Percentiles rank a stretch among this genome's conserved stretches.
Conservation (phyloP, 2,329 filamentous ascomycete species). For the Hypoxylon sp. region DNA sequence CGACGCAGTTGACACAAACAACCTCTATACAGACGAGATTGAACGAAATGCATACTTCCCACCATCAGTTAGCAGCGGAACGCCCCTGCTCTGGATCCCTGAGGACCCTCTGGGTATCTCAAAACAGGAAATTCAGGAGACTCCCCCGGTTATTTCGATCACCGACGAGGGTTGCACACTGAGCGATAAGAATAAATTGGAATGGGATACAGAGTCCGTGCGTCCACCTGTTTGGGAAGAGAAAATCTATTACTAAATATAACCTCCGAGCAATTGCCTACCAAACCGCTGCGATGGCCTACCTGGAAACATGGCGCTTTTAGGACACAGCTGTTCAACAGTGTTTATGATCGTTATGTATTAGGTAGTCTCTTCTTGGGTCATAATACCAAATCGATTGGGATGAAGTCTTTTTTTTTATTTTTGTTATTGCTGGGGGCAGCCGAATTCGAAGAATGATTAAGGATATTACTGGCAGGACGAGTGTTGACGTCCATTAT, state of each 20-base stretch:
- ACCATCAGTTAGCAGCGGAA: slow-evolving; percentile 72
- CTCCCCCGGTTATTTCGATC: slow-evolving; percentile 77
- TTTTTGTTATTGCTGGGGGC: slow-evolving; percentile 5
- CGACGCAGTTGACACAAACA: slow-evolving; percentile 60
- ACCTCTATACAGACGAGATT: slow-evolving; percentile 71
- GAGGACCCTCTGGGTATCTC: slow-evolving; percentile 80
- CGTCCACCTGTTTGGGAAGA: slow-evolving; percentile 54
- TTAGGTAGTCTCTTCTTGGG: slow-evolving; percentile 14
- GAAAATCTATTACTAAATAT: slow-evolving; percentile 51
- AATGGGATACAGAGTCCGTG: slow-evolving; percentile 52
- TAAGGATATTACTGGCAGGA: slow-evolving; percentile 23
- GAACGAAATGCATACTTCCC: slow-evolving; percentile 79
- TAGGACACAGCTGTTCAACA: too few relatives aligned
- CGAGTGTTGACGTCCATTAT: slow-evolving; percentile 34
- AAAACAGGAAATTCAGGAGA: slow-evolving; percentile 81
- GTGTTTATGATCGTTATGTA: too few relatives aligned
- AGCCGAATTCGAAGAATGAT: slow-evolving; percentile 20
- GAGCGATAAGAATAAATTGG: slow-evolving; percentile 72
- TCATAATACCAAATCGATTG: slow-evolving; percentile 16
- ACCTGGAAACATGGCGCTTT: background rate
- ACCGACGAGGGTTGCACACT: slow-evolving; percentile 82
- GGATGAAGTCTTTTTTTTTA: slow-evolving; percentile 12
- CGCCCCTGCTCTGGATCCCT: slow-evolving; percentile 87
- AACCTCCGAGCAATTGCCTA: slow-evolving; percentile 8
- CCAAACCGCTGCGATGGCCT: background rate